Conservation (phyloP, 768 basidiomycete genomes). For the Lentinula edodes region DNA sequence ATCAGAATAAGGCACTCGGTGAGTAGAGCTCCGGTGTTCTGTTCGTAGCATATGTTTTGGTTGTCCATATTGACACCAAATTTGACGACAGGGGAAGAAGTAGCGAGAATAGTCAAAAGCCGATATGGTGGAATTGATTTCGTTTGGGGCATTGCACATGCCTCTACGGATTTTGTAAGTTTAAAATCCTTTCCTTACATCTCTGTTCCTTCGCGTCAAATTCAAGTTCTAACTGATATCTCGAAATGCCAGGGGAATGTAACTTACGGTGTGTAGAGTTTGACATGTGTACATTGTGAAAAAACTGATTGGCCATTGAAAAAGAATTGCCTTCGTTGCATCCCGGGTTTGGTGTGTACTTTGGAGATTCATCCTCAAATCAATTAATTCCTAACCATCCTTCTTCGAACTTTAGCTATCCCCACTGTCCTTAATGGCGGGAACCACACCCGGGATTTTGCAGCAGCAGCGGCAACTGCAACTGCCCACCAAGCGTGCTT, state of each 20-base stretch:
- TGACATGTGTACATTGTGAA: background rate
- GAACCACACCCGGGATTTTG: constrained; percentile 71
- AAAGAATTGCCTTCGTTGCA: constrained; percentile 63
- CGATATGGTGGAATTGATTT: constrained; percentile 61
- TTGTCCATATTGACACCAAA: background rate
- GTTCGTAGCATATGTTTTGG: too few relatives aligned
- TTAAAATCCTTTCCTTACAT: background rate
- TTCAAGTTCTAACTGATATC: background rate
- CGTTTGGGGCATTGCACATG: constrained; percentile 60
- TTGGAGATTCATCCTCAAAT: background rate
- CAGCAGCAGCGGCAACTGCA: constrained; percentile 53
- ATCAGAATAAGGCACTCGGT: constrained; percentile 67
- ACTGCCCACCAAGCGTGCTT: constrained; percentile 64
- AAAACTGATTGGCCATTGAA: background rate
- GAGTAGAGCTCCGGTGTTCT: background rate
- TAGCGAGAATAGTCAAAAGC: constrained; percentile 53
- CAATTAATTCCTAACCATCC: background rate
- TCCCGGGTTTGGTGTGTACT: constrained; percentile 58
- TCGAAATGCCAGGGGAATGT: constrained; percentile 54
- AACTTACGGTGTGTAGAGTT: constrained; percentile 50
- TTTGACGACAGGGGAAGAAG: constrained; percentile 47
- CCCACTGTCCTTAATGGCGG: constrained; percentile 68
- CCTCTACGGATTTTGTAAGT: constrained; percentile 82
- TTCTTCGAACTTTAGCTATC: constrained; percentile 50
- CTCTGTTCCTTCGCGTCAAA: too few relatives aligned